Conservation (phyloP, 148 eudicot genomes). For the Linanthus parryae region DNA sequence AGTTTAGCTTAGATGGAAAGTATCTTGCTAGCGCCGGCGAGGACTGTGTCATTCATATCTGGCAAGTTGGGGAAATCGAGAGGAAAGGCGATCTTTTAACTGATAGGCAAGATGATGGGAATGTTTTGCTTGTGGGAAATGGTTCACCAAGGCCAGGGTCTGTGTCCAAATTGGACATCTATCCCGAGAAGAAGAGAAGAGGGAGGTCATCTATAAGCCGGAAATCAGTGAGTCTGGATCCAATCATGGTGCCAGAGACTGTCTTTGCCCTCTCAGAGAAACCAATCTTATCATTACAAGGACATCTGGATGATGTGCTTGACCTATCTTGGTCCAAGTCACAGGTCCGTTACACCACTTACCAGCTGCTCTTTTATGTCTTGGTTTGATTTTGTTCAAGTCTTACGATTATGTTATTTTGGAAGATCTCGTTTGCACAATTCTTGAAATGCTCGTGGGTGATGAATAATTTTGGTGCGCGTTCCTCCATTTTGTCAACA, state of each 20-base stretch:
- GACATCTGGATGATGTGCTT: conserved; percentile 87
- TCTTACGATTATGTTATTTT: too few species aligned
- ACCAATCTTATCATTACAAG: conserved; percentile 84
- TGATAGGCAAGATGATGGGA: conserved; percentile 76
- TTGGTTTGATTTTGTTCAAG: too few species aligned
- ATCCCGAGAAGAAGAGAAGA: conserved; percentile 67
- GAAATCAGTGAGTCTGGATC: conserved; percentile 76
- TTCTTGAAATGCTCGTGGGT: too few species aligned
- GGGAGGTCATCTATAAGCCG: conserved; percentile 79
- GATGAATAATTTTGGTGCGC: too few species aligned
- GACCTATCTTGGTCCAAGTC: conserved; percentile 98
- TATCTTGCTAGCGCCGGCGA: conserved; percentile 97
- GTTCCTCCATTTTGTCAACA: too few species aligned
- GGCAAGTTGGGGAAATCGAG: conserved; percentile 78
- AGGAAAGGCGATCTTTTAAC: conserved; percentile 70
- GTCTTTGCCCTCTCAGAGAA: conserved; percentile 83
- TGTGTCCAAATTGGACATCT: too few species aligned
- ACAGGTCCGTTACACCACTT: conserved; percentile 81
- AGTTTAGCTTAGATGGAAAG: conserved; percentile 89
- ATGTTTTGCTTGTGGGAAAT: conserved; percentile 54
- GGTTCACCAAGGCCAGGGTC: conserved; percentile 66
- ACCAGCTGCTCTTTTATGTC: too few species aligned
- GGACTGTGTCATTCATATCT: conserved; percentile 85
- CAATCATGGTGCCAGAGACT: conserved; percentile 65
- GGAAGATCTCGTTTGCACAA: too few species aligned